Conservation (phyloP, 768 basidiomycete species). For the Mrakia frigida region DNA sequence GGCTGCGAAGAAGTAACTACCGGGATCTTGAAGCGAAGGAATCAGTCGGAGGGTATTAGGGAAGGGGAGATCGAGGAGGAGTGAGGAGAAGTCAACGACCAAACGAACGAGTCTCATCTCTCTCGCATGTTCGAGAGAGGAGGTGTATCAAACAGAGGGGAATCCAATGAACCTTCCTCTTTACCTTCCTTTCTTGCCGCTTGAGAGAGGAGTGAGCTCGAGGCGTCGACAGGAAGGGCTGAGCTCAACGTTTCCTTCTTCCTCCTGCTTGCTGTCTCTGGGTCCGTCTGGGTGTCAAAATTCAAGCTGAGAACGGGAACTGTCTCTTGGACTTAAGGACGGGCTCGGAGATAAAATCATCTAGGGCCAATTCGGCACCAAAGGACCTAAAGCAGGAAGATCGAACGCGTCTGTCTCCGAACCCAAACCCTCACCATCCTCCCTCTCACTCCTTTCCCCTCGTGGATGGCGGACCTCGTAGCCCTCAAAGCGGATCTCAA, state of each 20-base stretch:
- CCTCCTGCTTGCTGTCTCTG: too few species aligned
- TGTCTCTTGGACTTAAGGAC: too few species aligned
- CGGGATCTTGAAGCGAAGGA: too few species aligned
- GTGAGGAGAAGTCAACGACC: background rate
- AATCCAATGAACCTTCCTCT: conserved; percentile 18
- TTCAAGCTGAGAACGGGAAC: too few species aligned
- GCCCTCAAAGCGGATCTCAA: conserved; percentile 30
- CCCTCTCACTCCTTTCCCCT: background rate
- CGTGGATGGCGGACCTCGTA: conserved; percentile 19
- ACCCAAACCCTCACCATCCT: background rate
- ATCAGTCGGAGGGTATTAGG: too few species aligned
- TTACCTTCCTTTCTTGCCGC: background rate
- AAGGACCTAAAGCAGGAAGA: background rate
- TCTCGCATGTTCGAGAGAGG: background rate
- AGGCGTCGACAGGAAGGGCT: background rate
- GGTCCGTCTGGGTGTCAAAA: too few species aligned
- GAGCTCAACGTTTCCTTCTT: background rate
- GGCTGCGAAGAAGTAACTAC: conserved; percentile 6
- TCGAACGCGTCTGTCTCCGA: background rate
- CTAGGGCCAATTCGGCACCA: too few species aligned
- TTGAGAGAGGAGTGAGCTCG: background rate
- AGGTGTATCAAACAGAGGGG: background rate
- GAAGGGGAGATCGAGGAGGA: background rate
- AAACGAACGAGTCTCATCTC: background rate
- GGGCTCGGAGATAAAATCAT: too few species aligned